These are phyloP conservation scores for Citrus medica DNA, from an alignment of 345 rosid species.

Conservation along the genomic window DNA sequence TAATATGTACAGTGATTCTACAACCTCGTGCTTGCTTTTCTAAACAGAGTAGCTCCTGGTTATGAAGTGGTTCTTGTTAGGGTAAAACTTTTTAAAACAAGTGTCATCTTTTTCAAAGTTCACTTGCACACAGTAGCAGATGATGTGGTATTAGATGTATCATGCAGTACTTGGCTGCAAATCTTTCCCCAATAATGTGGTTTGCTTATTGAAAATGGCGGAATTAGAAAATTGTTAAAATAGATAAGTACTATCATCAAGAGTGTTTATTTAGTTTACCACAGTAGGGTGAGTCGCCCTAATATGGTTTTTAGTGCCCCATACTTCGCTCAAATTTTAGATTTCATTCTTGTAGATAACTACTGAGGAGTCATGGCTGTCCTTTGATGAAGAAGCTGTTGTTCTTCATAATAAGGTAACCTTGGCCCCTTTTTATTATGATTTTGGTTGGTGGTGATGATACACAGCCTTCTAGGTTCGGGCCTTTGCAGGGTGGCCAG, in stretches of 20 bases:
- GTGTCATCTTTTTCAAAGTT: neutral
- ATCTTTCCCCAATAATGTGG: neutral
- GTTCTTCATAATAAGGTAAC: conserved; percentile 82
- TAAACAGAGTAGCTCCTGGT: neutral
- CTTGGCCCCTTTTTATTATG: conserved; percentile 4
- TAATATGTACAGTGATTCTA: no score
- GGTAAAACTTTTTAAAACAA: neutral
- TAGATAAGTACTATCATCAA: neutral
- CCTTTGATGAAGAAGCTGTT: conserved; percentile 67
- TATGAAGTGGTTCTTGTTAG: neutral
- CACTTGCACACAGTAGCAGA: neutral
- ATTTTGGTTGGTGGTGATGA: conserved; percentile 17
- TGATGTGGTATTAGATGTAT: neutral
- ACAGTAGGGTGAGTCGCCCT: neutral
- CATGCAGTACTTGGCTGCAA: neutral
- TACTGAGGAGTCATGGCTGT: conserved; percentile 87
- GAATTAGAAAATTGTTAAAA: neutral
- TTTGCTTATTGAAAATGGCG: neutral
- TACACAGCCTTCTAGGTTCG: conserved; percentile 67
- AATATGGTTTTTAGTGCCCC: neutral
- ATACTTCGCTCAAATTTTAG: neutral
- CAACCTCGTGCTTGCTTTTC: neutral
- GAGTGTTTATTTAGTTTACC: neutral
- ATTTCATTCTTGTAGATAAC: conserved; percentile 45
- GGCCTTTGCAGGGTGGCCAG: conserved; percentile 99